These are phyloP conservation scores for Botrytis hyacinthi DNA, from an alignment of 2,329 filamentous ascomycete species.

Conservation along the genomic window DNA sequence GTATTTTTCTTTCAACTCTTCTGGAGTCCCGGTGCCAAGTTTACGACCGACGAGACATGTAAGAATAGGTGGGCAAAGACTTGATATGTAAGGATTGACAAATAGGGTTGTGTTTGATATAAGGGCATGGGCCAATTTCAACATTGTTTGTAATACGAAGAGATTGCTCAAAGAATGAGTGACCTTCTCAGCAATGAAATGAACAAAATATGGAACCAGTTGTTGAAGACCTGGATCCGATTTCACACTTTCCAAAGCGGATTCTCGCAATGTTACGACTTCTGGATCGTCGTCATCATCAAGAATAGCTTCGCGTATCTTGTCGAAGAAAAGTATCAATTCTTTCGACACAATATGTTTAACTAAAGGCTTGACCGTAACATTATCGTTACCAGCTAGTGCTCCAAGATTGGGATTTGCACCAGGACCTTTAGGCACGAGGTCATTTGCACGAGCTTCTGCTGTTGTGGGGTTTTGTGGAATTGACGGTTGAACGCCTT, in stretches of 20 bases:
- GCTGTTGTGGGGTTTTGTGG: slow-evolving; percentile 90
- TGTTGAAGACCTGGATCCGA: slow-evolving; percentile 94
- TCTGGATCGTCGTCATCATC: slow-evolving; percentile 84
- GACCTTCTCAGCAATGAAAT: slow-evolving; percentile 93
- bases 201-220: slow-evolving; percentile 92
- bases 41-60: slow-evolving; percentile 88
- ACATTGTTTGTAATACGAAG: slow-evolving; percentile 86
- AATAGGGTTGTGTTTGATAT: slow-evolving; percentile 81
- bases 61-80: slow-evolving; percentile 80
- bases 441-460: slow-evolving; percentile 79
- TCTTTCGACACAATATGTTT: slow-evolving; percentile 97
- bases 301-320: slow-evolving; percentile 83
- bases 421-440: slow-evolving; percentile 85
- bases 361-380: slow-evolving; percentile 82
- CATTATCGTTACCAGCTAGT: slow-evolving; percentile 77
- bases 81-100: slow-evolving; percentile 58
- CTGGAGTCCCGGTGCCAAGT: slow-evolving; percentile 49
- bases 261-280: slow-evolving; percentile 68
- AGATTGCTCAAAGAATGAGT: slow-evolving; percentile 90
- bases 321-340: slow-evolving; percentile 94
- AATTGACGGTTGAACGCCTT: slow-evolving; percentile 94
- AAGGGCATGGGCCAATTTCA: slow-evolving; percentile 82
- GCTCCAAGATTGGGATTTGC: slow-evolving; percentile 83
- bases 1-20: slow-evolving; percentile 64
- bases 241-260: slow-evolving; percentile 79